phyloP scores from a whole-genome alignment of 2,329 filamentous ascomycete genomes.

The Cladosporium cucumerinum region DNA sequence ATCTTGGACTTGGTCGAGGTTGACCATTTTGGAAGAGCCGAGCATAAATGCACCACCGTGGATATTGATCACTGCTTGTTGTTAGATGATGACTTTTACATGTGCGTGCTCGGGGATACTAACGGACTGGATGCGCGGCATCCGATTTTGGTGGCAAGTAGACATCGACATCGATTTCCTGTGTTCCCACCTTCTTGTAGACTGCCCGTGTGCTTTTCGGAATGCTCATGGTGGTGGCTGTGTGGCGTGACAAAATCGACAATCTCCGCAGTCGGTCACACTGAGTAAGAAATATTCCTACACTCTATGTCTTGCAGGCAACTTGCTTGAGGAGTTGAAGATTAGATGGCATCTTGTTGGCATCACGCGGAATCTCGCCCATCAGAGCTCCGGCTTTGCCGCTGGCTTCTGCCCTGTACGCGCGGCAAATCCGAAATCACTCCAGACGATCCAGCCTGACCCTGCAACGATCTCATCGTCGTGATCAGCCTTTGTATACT shows the following conservation, averaged over 20 bases:
- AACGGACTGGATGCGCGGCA: not conserved
- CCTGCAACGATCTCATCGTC: not conserved
- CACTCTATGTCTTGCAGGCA: not conserved
- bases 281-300: not conserved
- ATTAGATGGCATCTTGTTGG: not conserved
- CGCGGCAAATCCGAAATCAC: not conserved
- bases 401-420: not conserved
- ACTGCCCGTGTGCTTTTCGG: not conserved
- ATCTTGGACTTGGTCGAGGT: not conserved
- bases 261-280: not conserved
- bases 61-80: not conserved
- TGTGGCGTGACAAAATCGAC: not conserved
- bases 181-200: not conserved
- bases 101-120: not conserved
- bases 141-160: not conserved
- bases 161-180: not conserved
- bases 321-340: not conserved
- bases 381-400: not conserved
- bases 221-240: not conserved
- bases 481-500: not conserved
- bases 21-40: not conserved
- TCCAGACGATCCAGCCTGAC: not conserved
- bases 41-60: not conserved
- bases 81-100: not conserved
- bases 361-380: not conserved